Conservation (phyloP, 176 grass and related monocot genomes). For the Rhynchospora pubera region DNA sequence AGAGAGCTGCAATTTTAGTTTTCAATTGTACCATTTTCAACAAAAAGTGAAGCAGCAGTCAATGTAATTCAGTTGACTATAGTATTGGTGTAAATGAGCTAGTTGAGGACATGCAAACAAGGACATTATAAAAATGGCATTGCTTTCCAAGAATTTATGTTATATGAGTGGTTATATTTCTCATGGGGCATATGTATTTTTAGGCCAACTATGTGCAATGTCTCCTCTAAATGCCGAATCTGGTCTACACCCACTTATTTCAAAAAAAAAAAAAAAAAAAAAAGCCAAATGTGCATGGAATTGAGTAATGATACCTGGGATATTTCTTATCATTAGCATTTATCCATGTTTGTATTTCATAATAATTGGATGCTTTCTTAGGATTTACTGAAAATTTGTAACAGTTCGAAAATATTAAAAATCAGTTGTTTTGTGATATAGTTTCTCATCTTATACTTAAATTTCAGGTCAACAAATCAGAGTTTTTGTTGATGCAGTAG, state of each 20-base stretch:
- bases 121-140: background rate
- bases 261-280: background rate
- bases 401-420: background rate
- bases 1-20: background rate
- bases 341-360: background rate
- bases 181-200: background rate
- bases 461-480: slow-evolving; percentile 79
- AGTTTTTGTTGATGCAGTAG: slow-evolving; percentile 73
- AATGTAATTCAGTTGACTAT: background rate
- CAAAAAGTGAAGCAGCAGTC: background rate
- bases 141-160: background rate
- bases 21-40: background rate
- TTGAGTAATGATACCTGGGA: background rate
- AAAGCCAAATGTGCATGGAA: background rate
- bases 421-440: background rate
- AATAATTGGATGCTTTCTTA: background rate
- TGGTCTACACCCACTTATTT: background rate
- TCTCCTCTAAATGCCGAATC: background rate
- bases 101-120: background rate
- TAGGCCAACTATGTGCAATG: background rate
- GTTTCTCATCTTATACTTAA: slow-evolving; percentile 17
- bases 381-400: background rate
- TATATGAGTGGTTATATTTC: background rate
- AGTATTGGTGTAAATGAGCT: background rate
- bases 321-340: background rate